These are phyloP conservation scores for Bipolaris sorokiniana DNA, from an alignment of 2,329 filamentous ascomycete genomes.

Conservation along the genomic window DNA sequence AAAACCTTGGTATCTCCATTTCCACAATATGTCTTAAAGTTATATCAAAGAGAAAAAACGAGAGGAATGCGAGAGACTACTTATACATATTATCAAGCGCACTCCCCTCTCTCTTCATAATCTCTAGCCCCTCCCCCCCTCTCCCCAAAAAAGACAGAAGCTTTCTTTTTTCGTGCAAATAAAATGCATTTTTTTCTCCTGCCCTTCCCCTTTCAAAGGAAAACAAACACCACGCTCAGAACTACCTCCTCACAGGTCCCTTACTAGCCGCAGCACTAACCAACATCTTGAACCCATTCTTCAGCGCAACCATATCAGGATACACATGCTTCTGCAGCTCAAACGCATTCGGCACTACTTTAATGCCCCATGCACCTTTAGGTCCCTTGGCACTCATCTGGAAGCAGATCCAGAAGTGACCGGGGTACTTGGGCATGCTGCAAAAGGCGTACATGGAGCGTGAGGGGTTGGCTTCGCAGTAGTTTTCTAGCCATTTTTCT, in stretches of 20 bases:
- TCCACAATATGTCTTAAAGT: too few species aligned
- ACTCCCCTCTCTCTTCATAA: too few species aligned
- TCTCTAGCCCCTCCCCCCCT: too few species aligned
- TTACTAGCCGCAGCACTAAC: constrained; percentile 53
- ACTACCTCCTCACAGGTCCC: constrained; percentile 16
- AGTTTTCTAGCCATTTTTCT: constrained; percentile 96
- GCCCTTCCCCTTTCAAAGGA: too few species aligned
- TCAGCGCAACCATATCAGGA: constrained; percentile 91
- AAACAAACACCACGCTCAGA: background rate
- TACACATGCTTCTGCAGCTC: constrained; percentile 89
- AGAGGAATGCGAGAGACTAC: too few species aligned
- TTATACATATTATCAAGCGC: background rate
- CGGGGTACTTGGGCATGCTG: constrained; percentile 87
- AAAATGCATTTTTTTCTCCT: too few species aligned
- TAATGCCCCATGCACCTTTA: constrained; percentile 81
- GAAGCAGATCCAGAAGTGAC: constrained; percentile 96
- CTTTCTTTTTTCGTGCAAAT: too few species aligned
- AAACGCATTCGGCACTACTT: constrained; percentile 90
- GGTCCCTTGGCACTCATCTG: constrained; percentile 80
- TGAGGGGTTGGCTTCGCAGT: constrained; percentile 93
- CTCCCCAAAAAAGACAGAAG: too few species aligned
- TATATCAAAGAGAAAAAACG: too few species aligned
- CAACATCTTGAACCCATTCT: constrained; percentile 94
- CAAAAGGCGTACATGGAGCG: constrained; percentile 96
- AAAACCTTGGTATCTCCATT: too few species aligned